Conservation (phyloP, 2,329 filamentous ascomycete genomes). For the Beauveria rudraprayagi region DNA sequence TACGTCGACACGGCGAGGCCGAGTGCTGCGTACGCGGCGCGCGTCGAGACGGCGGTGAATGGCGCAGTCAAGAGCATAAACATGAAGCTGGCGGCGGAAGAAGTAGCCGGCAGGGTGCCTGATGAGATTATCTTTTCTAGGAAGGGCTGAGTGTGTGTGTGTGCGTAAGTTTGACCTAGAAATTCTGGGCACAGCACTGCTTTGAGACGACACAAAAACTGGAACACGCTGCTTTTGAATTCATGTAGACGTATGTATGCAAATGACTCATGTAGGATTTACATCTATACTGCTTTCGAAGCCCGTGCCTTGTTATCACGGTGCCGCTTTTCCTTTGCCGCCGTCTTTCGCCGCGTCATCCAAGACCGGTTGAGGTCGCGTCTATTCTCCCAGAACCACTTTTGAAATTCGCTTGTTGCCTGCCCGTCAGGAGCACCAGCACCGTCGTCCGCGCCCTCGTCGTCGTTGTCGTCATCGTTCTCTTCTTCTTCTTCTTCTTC, state of each 20-base stretch:
- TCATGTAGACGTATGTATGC: neutral
- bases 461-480: conserved; percentile 15
- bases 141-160: neutral
- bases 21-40: neutral
- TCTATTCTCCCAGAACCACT: conserved; percentile 61
- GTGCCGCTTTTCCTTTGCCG: conserved; percentile 58
- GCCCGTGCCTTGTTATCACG: conserved; percentile 53
- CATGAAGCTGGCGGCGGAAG: neutral
- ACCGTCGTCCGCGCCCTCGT: neutral
- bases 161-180: rapidly evolving
- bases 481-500: conserved; percentile 20
- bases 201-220: neutral
- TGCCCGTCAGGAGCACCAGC: conserved; percentile 14
- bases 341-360: conserved; percentile 56
- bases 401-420: conserved; percentile 48
- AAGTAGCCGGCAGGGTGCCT: neutral
- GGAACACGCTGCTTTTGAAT: neutral
- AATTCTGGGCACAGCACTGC: neutral
- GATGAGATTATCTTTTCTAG: neutral
- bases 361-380: conserved; percentile 58
- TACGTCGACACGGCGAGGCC: neutral
- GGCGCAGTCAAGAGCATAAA: neutral
- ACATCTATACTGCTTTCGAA: conserved; percentile 27
- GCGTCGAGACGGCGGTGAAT: neutral
- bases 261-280: neutral